These are phyloP conservation scores for Sonneratia alba DNA, from an alignment of 345 rosid genomes.

Conservation along the genomic window DNA sequence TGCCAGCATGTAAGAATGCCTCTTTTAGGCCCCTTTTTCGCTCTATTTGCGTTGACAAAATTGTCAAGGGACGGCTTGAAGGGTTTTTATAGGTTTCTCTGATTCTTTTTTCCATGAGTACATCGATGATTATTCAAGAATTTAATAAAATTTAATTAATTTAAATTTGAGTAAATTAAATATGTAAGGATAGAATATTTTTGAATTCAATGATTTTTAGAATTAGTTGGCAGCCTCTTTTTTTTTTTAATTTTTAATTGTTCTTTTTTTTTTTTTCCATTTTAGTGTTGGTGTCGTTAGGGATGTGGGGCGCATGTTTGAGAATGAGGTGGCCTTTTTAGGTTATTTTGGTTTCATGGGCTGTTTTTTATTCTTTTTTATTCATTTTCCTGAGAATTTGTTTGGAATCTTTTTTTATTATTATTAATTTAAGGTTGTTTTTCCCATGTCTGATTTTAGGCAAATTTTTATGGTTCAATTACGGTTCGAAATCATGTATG, in stretches of 20 bases:
- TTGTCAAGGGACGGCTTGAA: background rate
- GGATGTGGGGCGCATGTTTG: conserved; percentile 62
- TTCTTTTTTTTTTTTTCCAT: background rate
- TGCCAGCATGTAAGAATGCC: too few species aligned
- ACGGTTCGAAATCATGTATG: background rate
- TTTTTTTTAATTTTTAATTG: background rate
- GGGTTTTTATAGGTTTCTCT: background rate
- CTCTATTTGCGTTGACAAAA: background rate
- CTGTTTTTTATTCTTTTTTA: background rate
- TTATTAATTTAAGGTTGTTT: too few species aligned
- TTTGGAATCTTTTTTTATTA: too few species aligned
- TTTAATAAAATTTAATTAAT: too few species aligned
- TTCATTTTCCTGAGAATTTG: background rate
- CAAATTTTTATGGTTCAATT: too few species aligned
- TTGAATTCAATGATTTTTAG: background rate
- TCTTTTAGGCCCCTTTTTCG: background rate
- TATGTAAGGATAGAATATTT: background rate
- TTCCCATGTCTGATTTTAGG: too few species aligned
- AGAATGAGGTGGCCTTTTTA: background rate
- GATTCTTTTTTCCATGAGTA: too few species aligned
- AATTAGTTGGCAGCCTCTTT: background rate
- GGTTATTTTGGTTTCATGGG: too few species aligned
- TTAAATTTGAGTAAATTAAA: too few species aligned
- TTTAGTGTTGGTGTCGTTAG: conserved; percentile 5
- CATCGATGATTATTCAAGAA: too few species aligned